Base-by-base conservation (phyloP, 2,329 filamentous ascomycete species). In the Pestalotiopsis sp. region DNA sequence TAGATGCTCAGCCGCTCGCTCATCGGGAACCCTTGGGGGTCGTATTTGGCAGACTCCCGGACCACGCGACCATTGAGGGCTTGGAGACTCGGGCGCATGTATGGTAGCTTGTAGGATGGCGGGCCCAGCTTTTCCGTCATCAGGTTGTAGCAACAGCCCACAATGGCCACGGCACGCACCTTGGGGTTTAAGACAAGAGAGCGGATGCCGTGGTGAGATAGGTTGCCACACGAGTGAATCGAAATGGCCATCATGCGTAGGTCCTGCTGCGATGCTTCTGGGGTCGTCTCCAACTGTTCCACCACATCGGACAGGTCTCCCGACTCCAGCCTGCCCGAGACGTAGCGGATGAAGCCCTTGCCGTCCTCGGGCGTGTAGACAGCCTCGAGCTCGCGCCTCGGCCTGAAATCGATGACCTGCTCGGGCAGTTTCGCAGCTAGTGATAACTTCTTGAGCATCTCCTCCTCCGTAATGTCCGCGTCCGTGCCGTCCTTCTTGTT, bases 121-220 rank as follows among this genome's bases (percentile, higher is more conserved):
- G 94, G 93, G 0, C 93, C 93, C 13, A 98, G 88, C 68, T 93
- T 90, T 81, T 98, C 96, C 0, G 95, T 98, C 73, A 98, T 84
- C 5, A 98, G 89, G 75, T 99, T 99, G 85, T 99, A 98, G 85
- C 96, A 99, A 84, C 96, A 99, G 61, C 96, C 96, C 70, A 99
- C 94, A 77, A 99, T 95, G 68, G 95, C 95, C 25, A 98, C 92
- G n/a, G 94, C 94, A 39, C 90, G 89, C 67, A 98, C 95, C 4
- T 90, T 88, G 0, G 92, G 91, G 77, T 98, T 98, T 68, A 97
- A 82, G 1, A 95, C 82, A 23, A 99, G 87, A 0, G 95, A 97
- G 14, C 93, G 91, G 68, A 99, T 91, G 11, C 93, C 96, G 77
- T 97, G 95, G 79, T 99, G 96, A 0, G 97, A 92, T n/a, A 99